These are phyloP conservation scores for Amyloporia xantha DNA, from an alignment of 768 basidiomycete genomes.

Conservation along the genomic window DNA sequence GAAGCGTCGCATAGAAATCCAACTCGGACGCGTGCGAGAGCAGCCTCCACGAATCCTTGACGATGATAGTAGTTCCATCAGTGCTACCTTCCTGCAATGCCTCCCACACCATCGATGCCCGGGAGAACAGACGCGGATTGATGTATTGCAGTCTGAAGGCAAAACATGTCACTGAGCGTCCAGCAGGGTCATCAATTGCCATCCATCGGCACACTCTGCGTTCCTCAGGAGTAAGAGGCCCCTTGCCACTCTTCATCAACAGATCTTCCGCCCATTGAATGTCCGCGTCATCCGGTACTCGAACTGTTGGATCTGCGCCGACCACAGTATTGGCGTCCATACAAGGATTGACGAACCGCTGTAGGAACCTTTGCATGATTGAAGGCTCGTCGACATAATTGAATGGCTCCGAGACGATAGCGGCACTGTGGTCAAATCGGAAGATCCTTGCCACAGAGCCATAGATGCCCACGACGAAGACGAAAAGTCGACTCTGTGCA, in stretches of 20 bases:
- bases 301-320: constrained; percentile 1
- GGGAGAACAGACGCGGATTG: constrained; percentile 8
- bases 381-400: neutral
- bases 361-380: constrained; percentile 5
- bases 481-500: constrained; percentile 5
- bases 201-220: neutral
- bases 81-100: constrained; percentile 10
- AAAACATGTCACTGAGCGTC: neutral
- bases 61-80: neutral
- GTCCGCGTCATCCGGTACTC: no score
- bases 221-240: neutral
- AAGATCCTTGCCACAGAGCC: constrained; percentile 5
- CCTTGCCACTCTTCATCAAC: neutral
- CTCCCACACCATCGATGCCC: constrained; percentile 8
- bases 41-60: constrained; percentile 13
- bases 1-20: constrained; percentile 4
- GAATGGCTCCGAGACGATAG: constrained; percentile 1
- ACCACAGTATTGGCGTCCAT: neutral
- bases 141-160: neutral
- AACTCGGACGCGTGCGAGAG: constrained; percentile 4
- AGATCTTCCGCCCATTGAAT: neutral
- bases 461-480: constrained; percentile 12
- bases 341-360: constrained; percentile 11
- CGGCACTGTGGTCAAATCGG: constrained; percentile 12
- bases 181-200: neutral